These are phyloP conservation scores for Globisporangium nodosum DNA, from an alignment of 352 stramenopile species.

Conservation along the genomic window DNA sequence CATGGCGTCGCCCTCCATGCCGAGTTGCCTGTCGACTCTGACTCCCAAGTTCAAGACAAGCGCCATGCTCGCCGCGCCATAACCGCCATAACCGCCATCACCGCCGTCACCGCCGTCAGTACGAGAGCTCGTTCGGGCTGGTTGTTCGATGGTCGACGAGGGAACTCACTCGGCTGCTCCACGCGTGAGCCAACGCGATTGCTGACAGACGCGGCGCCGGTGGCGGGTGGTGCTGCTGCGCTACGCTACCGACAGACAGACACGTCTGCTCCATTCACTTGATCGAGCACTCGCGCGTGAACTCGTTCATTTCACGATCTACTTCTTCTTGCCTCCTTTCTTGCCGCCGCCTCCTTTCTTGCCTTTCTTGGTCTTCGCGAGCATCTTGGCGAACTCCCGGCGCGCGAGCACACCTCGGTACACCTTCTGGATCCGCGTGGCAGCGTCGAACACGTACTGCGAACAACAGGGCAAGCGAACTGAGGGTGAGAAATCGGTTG, in stretches of 20 bases:
- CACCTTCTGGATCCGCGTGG: constrained; percentile 77
- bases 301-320: not conserved
- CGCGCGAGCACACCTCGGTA: constrained; percentile 63
- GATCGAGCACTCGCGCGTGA: too few relatives aligned
- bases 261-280: not conserved
- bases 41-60: not conserved
- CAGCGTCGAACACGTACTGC: constrained; percentile 65
- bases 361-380: constrained; percentile 83
- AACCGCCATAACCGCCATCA: not conserved
- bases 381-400: constrained; percentile 65
- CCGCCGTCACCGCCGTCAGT: not conserved
- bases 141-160: not conserved
- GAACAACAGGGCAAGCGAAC: not conserved
- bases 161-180: not conserved
- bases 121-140: too few relatives aligned
- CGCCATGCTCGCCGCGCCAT: too few relatives aligned
- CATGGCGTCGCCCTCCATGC: too few relatives aligned
- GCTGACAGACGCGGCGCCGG: not conserved
- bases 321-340: constrained; percentile 30
- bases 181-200: not conserved
- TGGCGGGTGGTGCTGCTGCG: not conserved
- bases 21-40: too few relatives aligned
- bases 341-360: constrained; percentile 52
- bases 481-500: not conserved
- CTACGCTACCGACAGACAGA: not conserved